Base-by-base conservation (phyloP, 2,329 filamentous ascomycete genomes). In the Penicillium psychrosexuale region DNA sequence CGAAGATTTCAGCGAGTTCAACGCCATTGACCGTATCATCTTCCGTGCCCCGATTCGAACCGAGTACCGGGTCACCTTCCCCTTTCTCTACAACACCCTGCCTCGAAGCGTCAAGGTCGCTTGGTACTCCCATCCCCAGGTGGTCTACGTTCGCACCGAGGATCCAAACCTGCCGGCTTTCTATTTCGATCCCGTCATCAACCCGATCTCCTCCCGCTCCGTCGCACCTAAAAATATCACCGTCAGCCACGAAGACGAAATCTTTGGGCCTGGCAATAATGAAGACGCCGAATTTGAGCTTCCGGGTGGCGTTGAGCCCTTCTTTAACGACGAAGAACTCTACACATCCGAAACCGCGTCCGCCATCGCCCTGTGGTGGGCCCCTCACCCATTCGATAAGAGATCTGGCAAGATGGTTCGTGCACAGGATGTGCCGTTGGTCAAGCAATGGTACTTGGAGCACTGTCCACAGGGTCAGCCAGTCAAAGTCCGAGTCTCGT, bases 1-100 rank as follows among this genome's bases (percentile, higher is more conserved):
- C 64, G 94, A 99, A 73, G 94, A 99, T 70, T 99, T 99, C 75
- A 94, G 94, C 75, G 94, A 99, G 75, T 99, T 99, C 81, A 99
- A 99, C 69, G 94, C 94, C 33, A 99, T 99, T 66, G 94, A 99
- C 69, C 90, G 95, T 64, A 99, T 99, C 75, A 99, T 99, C 64
- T 99, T 99, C 82, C 89, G 94, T 61, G 88, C 89, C 44, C 92
- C 93, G 0, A 95, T 97, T 61, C 86, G 93, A 64, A 99, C 93
- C 8, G 94, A 99, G 75, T 97, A 95, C 68, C 86, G 93, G 43
- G 94, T 99, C 40, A 91, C 91, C 0, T 97, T 90, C 71, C 94
- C 94, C 0, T 97, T 88, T 72, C 81, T 99, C 6, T 99, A 99
- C 78, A 99, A 99, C 72, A 96, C 93, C 17, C 81, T 99, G 6